Percentiles rank a stretch among this genome's conserved stretches.
phyloP scores from a whole-genome alignment of 2,329 filamentous ascomycete species.

The Pseudocercospora crystallina region DNA sequence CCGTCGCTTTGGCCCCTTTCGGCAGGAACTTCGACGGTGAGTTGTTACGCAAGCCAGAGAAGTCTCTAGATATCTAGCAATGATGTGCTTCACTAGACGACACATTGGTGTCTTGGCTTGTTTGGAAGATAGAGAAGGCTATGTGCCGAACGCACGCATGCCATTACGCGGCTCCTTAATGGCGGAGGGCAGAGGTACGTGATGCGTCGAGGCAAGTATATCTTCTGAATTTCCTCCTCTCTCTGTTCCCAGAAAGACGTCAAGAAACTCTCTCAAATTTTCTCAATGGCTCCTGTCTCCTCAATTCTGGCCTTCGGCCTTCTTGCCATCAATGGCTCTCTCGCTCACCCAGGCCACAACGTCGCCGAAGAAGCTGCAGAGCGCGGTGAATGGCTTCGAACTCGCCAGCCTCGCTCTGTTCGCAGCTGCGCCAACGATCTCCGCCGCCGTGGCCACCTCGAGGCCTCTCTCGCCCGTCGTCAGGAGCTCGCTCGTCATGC shows the following conservation, averaged over 20 bases:
- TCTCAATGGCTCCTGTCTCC: conserved; percentile 16
- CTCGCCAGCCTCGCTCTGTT: conserved; percentile 23
- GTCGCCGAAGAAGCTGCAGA: conserved; percentile 25
- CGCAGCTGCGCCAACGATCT: conserved; percentile 24
- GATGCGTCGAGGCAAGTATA: conserved; percentile 8
- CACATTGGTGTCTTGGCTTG: conserved; percentile 1
- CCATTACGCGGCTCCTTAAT: conserved; percentile 10
- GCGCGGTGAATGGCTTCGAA: conserved; percentile 20
- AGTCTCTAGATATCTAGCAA: too few relatives aligned
- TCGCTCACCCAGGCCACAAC: conserved; percentile 28
- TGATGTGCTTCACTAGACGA: too few relatives aligned
- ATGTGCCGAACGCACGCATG: not conserved
- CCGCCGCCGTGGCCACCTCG: conserved; percentile 20
- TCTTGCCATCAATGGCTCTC: conserved; percentile 10
- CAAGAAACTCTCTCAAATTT: too few relatives aligned
- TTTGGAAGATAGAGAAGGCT: not conserved
- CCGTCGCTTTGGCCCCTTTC: too few relatives aligned
- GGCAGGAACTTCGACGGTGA: too few relatives aligned
- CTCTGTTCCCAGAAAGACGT: too few relatives aligned
- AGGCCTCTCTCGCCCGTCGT: conserved; percentile 23
- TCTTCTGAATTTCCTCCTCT: too few relatives aligned
- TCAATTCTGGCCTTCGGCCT: conserved; percentile 18
- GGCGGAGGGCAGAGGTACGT: too few relatives aligned
- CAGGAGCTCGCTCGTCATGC: conserved; percentile 23
- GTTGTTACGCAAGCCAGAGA: conserved; percentile 5